Percentiles rank a stretch among this genome's conserved stretches.
Evolutionary conservation across 352 stramenopile species (phyloP).

Genomic region (Phytophthora ramorum): DNA sequence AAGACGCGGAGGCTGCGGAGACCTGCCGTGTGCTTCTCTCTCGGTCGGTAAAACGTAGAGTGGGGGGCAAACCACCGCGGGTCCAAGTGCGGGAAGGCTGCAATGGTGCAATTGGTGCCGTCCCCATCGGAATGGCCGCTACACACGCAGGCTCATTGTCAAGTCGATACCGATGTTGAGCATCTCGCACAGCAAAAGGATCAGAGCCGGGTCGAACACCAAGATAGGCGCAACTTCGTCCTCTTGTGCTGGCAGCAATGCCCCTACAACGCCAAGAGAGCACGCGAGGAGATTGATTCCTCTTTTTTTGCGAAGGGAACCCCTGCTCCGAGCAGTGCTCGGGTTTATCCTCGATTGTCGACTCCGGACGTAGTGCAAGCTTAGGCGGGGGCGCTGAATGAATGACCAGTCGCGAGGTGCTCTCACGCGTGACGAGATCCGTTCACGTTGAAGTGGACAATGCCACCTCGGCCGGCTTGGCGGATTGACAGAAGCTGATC

Average conservation of each 20-base stretch:
- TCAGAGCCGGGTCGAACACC: conserved; percentile 20
- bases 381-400: not conserved
- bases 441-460: conserved; percentile 3
- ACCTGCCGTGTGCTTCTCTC: conserved; percentile 37
- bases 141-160: conserved; percentile 13
- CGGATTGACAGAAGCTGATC: not conserved
- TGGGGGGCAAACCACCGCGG: conserved; percentile 9
- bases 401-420: not conserved
- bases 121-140: conserved; percentile 7
- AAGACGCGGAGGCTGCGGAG: conserved; percentile 31
- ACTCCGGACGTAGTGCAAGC: conserved; percentile 12
- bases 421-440: too few relatives aligned
- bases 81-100: conserved; percentile 11
- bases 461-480: too few relatives aligned
- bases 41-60: conserved; percentile 35
- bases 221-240: conserved; percentile 27
- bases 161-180: conserved; percentile 7
- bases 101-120: conserved; percentile 20
- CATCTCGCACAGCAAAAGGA: conserved; percentile 5
- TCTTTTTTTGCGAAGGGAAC: conserved; percentile 1
- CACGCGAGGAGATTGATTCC: conserved; percentile 6
- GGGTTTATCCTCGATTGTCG: conserved; percentile 1
- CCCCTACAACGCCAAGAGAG: conserved; percentile 22
- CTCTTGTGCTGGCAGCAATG: conserved; percentile 19
- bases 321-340: not conserved